phyloP scores from a whole-genome alignment of 192 early-diverging fungal species.

The Dissophora globulifera region DNA sequence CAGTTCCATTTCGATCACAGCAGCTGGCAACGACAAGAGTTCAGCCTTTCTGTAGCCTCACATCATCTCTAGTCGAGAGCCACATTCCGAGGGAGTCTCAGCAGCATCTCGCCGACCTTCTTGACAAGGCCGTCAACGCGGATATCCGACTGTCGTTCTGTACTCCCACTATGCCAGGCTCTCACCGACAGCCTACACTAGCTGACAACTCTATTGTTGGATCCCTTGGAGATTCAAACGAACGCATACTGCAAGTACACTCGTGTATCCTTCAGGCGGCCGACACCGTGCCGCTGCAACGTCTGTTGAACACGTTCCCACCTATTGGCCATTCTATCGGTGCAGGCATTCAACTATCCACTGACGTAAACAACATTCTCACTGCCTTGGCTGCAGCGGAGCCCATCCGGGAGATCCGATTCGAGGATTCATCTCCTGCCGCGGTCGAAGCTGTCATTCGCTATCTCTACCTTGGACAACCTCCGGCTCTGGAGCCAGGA shows the following conservation, averaged over 20 bases:
- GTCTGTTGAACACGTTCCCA: slow-evolving; percentile 10
- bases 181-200: background rate
- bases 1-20: background rate
- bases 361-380: background rate
- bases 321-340: background rate
- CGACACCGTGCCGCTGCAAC: slow-evolving; percentile 1
- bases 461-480: slow-evolving; percentile 26
- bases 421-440: slow-evolving; percentile 27
- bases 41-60: no score
- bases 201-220: background rate
- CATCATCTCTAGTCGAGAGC: background rate
- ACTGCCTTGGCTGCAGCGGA: background rate
- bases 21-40: background rate
- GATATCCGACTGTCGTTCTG: slow-evolving; percentile 22
- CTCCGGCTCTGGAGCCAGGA: slow-evolving; percentile 1
- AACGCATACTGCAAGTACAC: slow-evolving; percentile 10
- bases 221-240: background rate
- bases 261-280: slow-evolving; percentile 25
- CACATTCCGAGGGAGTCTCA: slow-evolving; percentile 2
- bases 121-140: background rate
- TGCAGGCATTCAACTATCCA: background rate
- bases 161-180: background rate
- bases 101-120: slow-evolving; percentile 3
- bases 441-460: slow-evolving; percentile 25
- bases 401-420: slow-evolving; percentile 23